Evolutionary conservation across 495 filamentous ascomycete genomes (phyloP), one percentile per base, ranked within the genome.

Genomic region (Annulohypoxylon nitens): DNA sequence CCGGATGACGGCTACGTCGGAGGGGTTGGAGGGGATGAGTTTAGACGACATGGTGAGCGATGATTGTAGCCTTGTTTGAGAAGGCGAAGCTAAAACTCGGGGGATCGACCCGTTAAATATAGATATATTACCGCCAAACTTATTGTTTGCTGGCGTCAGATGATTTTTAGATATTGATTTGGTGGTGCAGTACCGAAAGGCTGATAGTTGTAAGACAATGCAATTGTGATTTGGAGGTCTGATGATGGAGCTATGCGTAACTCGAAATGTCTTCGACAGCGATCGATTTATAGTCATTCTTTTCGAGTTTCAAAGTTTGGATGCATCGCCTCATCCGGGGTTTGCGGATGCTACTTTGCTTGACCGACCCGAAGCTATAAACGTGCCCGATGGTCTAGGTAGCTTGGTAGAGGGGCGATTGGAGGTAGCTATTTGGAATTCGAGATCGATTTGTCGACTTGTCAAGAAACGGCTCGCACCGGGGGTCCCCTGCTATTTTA

Each of bases 1-100:
- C 64, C 96, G 93, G 72, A 97, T 93, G 12, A 97, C 92, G 90
- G 97, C 96, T 50, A 93, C 88, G 68, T 91, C 87, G 23, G 89
- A 85, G 7, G 93, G 93, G 77, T 95, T 89, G n/a, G 75, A 26
- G 0, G 84, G 85, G 12, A 86, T 77, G 64, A 86, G 81, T 73
- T 83, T 83, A 37, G 77, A 78, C 33, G 83, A 84, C 83, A 85
- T 85, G 71, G 57, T 73, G 71, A 59, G 41, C 36, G 18, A 7
- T 41, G 45, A 20, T 59, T 23, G 9, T 11, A 37, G 30, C 18
- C 1, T 45, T 18, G 47, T 37, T 66, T 48, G 53, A n/a, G 39
- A 30, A 37, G 20, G 30, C 30, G 30, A 30, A 30, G 30, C 5
- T 26, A 39, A 36, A 37, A 43, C 6, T 33, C 33, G 16, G 3